A percentile compares a stretch with the other conserved stretches of the same genome.
phyloP scores from a whole-genome alignment of 164 flowering plant species.

The Stephania japonica region DNA sequence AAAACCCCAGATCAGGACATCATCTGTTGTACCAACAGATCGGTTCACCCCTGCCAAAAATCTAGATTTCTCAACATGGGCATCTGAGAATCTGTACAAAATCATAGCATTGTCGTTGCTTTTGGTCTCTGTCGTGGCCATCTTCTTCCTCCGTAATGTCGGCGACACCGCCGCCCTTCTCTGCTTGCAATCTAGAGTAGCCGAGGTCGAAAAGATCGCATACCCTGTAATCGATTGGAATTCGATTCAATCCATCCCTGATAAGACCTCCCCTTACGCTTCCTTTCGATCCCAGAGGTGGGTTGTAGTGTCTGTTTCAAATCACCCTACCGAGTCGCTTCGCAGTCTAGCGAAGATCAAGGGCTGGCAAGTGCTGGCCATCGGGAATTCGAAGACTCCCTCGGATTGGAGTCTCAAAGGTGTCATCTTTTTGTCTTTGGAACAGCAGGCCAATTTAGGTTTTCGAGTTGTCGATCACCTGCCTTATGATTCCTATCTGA shows the following conservation, averaged over 20 bases:
- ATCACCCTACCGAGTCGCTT: slow-evolving; percentile 57
- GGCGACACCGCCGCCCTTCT: slow-evolving; percentile 67
- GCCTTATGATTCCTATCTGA: slow-evolving; percentile 81
- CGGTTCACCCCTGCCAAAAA: slow-evolving; percentile 44
- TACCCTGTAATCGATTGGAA: slow-evolving; percentile 54
- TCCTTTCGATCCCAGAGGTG: slow-evolving; percentile 71
- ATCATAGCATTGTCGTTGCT: slow-evolving; percentile 40
- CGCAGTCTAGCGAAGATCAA: slow-evolving; percentile 49
- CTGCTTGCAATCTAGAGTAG: slow-evolving; percentile 49
- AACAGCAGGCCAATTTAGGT: slow-evolving; percentile 67
- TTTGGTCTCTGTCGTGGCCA: slow-evolving; percentile 50
- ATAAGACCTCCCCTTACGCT: slow-evolving; percentile 48
- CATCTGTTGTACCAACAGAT: slow-evolving; percentile 15
- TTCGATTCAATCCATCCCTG: slow-evolving; percentile 37
- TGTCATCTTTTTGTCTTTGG: slow-evolving; percentile 74
- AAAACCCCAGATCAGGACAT: slow-evolving; percentile 29
- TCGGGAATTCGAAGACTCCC: slow-evolving; percentile 76
- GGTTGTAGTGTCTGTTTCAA: slow-evolving; percentile 80
- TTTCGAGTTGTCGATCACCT: slow-evolving; percentile 67
- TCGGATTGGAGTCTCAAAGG: slow-evolving; percentile 84
- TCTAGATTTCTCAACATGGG: slow-evolving; percentile 80
- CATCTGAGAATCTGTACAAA: slow-evolving; percentile 67
- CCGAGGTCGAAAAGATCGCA: slow-evolving; percentile 29
- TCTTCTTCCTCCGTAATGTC: slow-evolving; percentile 70
- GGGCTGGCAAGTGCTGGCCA: slow-evolving; percentile 91